Evolutionary conservation across 257 asterid species (phyloP).

Genomic region (Solanum corneliomulleri): DNA sequence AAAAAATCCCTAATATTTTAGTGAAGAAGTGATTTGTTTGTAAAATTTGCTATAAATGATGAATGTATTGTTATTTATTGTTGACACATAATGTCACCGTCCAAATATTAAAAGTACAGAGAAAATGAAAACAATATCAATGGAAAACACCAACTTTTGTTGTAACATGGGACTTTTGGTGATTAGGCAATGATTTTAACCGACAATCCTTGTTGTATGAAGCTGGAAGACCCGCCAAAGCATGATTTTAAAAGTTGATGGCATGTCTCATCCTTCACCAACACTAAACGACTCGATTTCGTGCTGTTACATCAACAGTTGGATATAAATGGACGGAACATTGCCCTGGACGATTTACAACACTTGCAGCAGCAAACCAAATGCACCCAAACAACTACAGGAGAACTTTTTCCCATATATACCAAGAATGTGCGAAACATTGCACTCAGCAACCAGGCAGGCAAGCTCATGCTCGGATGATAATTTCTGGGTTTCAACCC

Average conservation of each 20-base stretch:
- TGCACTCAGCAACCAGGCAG: conserved; percentile 40
- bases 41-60: no score
- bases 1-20: not conserved
- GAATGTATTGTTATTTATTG: no score
- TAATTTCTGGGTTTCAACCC: conserved; percentile 62
- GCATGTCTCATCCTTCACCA: conserved; percentile 13
- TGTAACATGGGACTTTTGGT: not conserved
- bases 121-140: not conserved
- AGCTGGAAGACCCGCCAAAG: conserved; percentile 24
- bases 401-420: conserved; percentile 53
- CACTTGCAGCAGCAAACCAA: conserved; percentile 9
- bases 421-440: conserved; percentile 54
- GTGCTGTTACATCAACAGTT: conserved; percentile 14
- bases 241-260: conserved; percentile 42
- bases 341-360: conserved; percentile 7
- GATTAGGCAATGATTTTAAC: not conserved
- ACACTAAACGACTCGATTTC: conserved; percentile 6
- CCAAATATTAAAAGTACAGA: not conserved
- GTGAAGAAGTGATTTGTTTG: not conserved
- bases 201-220: not conserved
- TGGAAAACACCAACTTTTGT: not conserved
- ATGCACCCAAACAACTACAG: conserved; percentile 9
- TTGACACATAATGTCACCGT: not conserved
- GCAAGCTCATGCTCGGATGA: conserved; percentile 70
- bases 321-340: not conserved